Evolutionary conservation across 2,329 filamentous ascomycete genomes (phyloP).

Genomic region (Monilinia polystroma): DNA sequence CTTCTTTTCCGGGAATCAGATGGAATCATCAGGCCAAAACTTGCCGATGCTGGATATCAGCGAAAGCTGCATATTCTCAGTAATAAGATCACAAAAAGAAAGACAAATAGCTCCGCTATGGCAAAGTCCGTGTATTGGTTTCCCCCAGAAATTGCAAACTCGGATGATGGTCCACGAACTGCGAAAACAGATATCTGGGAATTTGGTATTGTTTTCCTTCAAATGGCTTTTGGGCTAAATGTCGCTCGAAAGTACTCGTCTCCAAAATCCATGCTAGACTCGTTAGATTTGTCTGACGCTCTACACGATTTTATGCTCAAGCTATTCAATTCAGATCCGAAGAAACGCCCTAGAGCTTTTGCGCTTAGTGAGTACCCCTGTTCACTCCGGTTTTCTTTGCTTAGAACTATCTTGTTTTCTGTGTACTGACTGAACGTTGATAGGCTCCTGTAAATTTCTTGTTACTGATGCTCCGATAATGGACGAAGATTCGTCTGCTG

Average conservation of each 20-base stretch:
- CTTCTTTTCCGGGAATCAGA: conserved; percentile 69
- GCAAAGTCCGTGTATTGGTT: conserved; percentile 80
- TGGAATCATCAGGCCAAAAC: conserved; percentile 69
- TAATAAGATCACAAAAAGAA: conserved; percentile 53
- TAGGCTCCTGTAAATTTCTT: conserved; percentile 59
- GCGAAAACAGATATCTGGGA: conserved; percentile 94
- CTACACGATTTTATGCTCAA: conserved; percentile 77
- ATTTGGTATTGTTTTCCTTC: conserved; percentile 83
- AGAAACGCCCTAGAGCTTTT: conserved; percentile 82
- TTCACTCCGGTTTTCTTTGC: background rate
- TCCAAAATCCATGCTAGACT: conserved; percentile 70
- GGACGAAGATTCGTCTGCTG: conserved; percentile 41
- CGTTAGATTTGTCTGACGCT: conserved; percentile 68
- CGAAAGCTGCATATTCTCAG: conserved; percentile 62
- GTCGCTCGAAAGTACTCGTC: conserved; percentile 75
- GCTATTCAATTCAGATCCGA: conserved; percentile 81
- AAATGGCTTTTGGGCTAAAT: conserved; percentile 89
- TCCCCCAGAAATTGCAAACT: conserved; percentile 70
- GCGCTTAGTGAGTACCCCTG: conserved; percentile 48
- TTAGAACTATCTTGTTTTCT: background rate
- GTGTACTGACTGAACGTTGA: background rate
- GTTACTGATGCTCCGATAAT: conserved; percentile 63
- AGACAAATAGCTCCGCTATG: conserved; percentile 55
- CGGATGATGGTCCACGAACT: conserved; percentile 61
- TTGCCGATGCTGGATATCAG: conserved; percentile 73